Base-by-base conservation (phyloP, 2,329 filamentous ascomycete genomes). In the Aspergillus piperis region DNA sequence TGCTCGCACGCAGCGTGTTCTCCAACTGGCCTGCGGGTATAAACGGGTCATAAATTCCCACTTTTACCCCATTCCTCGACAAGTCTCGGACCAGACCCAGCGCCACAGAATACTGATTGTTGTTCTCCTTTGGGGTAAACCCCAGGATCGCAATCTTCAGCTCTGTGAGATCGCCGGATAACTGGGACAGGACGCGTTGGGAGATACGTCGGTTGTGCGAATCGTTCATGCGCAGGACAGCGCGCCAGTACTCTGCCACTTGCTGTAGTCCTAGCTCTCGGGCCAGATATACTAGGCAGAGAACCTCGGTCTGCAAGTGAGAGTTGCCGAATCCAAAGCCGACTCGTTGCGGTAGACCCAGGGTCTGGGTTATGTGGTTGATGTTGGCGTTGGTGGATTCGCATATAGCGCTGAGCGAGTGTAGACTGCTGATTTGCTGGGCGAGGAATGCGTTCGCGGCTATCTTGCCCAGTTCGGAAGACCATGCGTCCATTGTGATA, bases 401-500 rank as follows among this genome's bases (percentile, higher is more conserved):
- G 48, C 65, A 64, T 1, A 68, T 49, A 25, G 55, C 51, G 10
- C 60, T 44, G 5, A 68, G 23, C 1, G 63, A 52, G 10, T 56
- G 52, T 1, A 66, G 42, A 25, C 55, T 58, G 48, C 52, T 62
- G 4, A 65, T 63, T 59, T 66, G 64, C 36, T 68, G 66, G 3
- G 64, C 60, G 1, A 66, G 50, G 7, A 64, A 39, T 3, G 64
- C 64, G 17, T 61, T 63, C 0, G 58, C 57, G 0, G 57, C 60
- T 2, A 68, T 57, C n/a, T 62, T 61, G 10, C 63, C 62, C 1
- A 68, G 49, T 21, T 68, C 66, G 0, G 63, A 55, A 0, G 64
- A 66, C 61, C 62, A 68, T 13, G 66, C 66, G 32, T 68, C 66
- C 66, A 68, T 68, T 23, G 66, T 66, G 25, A 68, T 54, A 10